These are phyloP conservation scores for Arabidopsis thaliana DNA, from an alignment of 345 rosid genomes.

Conservation along the genomic window TAIR10.1 NC_003075.7:14309001-14309500, in stretches of 20 bases:
- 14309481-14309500: not conserved
- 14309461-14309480: not conserved
- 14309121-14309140: conserved; percentile 34
- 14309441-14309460: not conserved
- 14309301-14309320: conserved; percentile 16
- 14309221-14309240: conserved; percentile 3
- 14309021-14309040: conserved; percentile 32
- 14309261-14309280: not conserved
- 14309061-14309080: conserved; percentile 36
- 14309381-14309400: not conserved
- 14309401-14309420: no score
- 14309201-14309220: not conserved
- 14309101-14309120: conserved; percentile 38
- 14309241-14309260: not conserved
- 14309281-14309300: conserved; percentile 1
- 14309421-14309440: not conserved
- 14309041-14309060: conserved; percentile 31
- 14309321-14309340: conserved; percentile 24
- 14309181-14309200: not conserved
- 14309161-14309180: conserved; percentile 8
- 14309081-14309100: conserved; percentile 30
- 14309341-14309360: not conserved
- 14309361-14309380: conserved; percentile 20
- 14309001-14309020: conserved; percentile 29
- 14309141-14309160: conserved; percentile 16